Evolutionary conservation across 345 rosid genomes (phyloP).

Genomic region (Sonneratia caseolaris): DNA sequence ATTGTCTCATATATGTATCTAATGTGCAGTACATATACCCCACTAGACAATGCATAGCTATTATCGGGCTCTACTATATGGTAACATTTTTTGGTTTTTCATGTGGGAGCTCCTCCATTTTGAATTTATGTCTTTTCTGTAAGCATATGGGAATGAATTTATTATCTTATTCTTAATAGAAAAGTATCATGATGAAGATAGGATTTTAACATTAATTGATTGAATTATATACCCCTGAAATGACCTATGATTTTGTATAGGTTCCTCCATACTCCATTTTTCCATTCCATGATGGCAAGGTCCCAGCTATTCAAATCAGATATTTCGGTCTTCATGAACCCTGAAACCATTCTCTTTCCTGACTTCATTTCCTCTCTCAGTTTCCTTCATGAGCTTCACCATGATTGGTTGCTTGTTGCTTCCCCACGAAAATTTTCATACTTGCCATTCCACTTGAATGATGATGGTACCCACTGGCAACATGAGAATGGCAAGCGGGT

Average conservation of each 20-base stretch:
- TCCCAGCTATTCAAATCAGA: conserved; percentile 34
- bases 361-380: conserved; percentile 47
- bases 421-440: conserved; percentile 34
- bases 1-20: too few relatives aligned
- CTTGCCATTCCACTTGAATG: conserved; percentile 47
- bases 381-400: conserved; percentile 41
- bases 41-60: neutral
- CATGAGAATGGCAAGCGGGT: conserved; percentile 36
- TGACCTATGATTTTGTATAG: conserved; percentile 20
- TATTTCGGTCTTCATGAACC: conserved; percentile 43
- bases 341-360: conserved; percentile 44
- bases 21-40: too few relatives aligned
- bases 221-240: neutral
- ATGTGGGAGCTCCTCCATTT: neutral
- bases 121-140: neutral
- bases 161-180: neutral
- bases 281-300: conserved; percentile 81
- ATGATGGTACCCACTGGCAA: conserved; percentile 48
- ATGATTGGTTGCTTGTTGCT: conserved; percentile 75
- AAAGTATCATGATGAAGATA: neutral
- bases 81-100: neutral
- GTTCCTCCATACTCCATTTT: conserved; percentile 75
- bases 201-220: neutral
- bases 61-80: neutral
- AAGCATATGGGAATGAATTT: neutral